A percentile compares a stretch with the other conserved stretches of the same genome.
Conservation (phyloP, 768 basidiomycete genomes). For the Collybiopsis confluens region DNA sequence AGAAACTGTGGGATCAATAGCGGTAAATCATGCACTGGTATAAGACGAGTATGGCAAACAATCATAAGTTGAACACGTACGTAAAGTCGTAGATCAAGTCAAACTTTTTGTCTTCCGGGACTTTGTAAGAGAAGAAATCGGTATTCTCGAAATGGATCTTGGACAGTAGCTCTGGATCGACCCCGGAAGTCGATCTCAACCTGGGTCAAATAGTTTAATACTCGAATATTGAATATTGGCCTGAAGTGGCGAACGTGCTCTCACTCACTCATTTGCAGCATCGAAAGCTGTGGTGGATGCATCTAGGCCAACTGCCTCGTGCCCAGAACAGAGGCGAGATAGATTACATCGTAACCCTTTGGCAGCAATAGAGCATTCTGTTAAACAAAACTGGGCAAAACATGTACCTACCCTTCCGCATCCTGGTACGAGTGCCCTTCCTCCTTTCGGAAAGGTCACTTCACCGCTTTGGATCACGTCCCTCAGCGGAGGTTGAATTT, state of each 20-base stretch:
- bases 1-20: conserved; percentile 43
- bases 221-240: no score
- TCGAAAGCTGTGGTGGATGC: conserved; percentile 51
- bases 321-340: conserved; percentile 44
- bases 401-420: conserved; percentile 44
- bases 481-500: conserved; percentile 49
- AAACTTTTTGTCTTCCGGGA: conserved; percentile 35
- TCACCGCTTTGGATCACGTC: conserved; percentile 45
- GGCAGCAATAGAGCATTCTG: not conserved
- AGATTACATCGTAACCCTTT: conserved; percentile 62
- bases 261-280: conserved; percentile 38
- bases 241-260: no score
- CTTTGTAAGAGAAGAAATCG: conserved; percentile 53
- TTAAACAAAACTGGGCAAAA: not conserved
- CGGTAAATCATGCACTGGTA: no score
- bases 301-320: conserved; percentile 51
- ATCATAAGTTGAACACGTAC: conserved; percentile 25
- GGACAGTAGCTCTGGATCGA: conserved; percentile 17
- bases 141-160: conserved; percentile 33
- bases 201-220: no score
- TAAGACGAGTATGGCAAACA: conserved; percentile 1
- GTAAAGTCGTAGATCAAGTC: conserved; percentile 68
- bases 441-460: conserved; percentile 36
- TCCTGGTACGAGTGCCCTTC: conserved; percentile 49
- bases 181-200: no score